Evolutionary conservation across 108 stramenopile species (phyloP), one percentile per base, ranked within the genome.

Genomic region (Aurantiochytrium sp.): DNA sequence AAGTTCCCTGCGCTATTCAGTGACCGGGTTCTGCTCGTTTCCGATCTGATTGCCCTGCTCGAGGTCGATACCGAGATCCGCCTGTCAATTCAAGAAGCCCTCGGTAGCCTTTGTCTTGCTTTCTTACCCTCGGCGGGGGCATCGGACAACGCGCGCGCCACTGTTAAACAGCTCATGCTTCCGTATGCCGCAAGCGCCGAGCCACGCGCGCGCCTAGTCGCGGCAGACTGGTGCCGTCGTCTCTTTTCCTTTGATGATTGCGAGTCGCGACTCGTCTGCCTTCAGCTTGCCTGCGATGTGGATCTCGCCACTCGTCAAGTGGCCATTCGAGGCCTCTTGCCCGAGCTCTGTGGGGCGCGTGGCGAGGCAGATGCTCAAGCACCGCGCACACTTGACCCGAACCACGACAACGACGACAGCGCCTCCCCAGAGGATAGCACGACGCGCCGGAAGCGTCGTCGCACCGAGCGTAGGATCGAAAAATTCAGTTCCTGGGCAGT

Each of bases 31-130:
- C 1, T 53, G 8, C 76, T 83, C 49, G 76, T 83, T 18, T 53
- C 76, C n/a, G 76, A 83, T 23, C 45, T 83, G 18, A 23, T 83
- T 18, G 51, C 19, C 28, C 76, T 53, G 0, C 45, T 83, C 28
- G 76, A 83, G 76, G 12, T 83, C 28, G 76, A 83, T 12, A 47
- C 76, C 6, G 76, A 83, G 23, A 83, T 83, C 51, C 76, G 76
- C 6, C 28, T 83, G 18, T 53, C 76, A 4, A 83, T 83, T 35
- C 76, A 83, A 45, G 76, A 83, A 23, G 76, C 76, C 49, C 76
- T 83, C 49, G 76, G 49, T 45, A 53, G 49, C 19, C 51, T 83
- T 18, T 83, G 76, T 35, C 25, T 47, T 16, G 76, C 76, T 2
- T 83, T 83, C 28, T 18, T 69, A 8, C 64, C 64, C 8, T 69